These are phyloP conservation scores for Simmondsia chinensis DNA, from an alignment of 148 eudicot species.

Conservation along the genomic window DNA sequence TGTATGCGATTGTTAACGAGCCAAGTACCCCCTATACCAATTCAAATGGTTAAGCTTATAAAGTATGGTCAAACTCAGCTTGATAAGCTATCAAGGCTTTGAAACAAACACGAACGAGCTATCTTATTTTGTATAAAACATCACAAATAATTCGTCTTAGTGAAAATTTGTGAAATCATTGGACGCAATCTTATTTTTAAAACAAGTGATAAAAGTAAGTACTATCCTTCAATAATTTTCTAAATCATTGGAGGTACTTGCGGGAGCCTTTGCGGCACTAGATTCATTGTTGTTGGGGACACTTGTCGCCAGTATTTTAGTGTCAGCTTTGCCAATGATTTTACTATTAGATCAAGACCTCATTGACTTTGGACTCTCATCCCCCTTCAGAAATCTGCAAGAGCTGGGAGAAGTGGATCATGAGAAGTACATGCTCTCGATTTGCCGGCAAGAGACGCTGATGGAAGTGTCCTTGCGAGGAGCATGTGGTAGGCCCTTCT, in stretches of 20 bases:
- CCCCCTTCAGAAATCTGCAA: slow-evolving; percentile 23
- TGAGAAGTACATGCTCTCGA: slow-evolving; percentile 24
- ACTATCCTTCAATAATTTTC: too few species aligned
- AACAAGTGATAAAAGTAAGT: too few species aligned
- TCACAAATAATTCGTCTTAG: too few species aligned
- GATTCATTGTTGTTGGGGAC: too few species aligned
- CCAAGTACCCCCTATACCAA: neutral
- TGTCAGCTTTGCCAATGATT: neutral
- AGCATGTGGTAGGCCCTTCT: slow-evolving; percentile 25
- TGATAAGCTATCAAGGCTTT: too few species aligned
- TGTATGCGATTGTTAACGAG: neutral
- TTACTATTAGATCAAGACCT: neutral
- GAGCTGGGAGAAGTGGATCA: slow-evolving; percentile 19
- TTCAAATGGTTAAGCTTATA: neutral
- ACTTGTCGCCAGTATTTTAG: neutral
- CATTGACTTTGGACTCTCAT: neutral
- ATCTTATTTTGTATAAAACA: too few species aligned
- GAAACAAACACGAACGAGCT: too few species aligned
- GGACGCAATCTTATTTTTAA: too few species aligned
- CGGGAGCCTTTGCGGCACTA: too few species aligned
- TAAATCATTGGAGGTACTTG: too few species aligned
- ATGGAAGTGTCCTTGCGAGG: slow-evolving; percentile 25
- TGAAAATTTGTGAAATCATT: too few species aligned
- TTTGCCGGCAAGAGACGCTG: slow-evolving; percentile 31
- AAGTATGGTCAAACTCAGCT: too few species aligned